Conservation (phyloP, 140 eudicot genomes). For the Bidens hawaiensis region DNA sequence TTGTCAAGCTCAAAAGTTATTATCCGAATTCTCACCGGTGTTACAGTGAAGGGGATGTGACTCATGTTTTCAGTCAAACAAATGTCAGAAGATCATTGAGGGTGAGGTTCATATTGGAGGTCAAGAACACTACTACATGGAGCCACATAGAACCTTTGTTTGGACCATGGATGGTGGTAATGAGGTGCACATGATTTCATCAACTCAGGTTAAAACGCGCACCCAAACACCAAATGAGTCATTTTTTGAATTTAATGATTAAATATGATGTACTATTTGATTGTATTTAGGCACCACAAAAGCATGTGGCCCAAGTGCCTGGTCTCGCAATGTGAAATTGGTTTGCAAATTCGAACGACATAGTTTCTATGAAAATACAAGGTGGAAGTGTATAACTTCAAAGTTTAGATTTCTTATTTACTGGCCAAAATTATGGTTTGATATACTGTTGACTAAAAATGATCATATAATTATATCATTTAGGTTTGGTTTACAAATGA, state of each 20-base stretch:
- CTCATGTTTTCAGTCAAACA: constrained; percentile 57
- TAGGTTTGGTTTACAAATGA: constrained; percentile 89
- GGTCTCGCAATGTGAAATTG: constrained; percentile 97
- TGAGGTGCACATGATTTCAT: constrained; percentile 96
- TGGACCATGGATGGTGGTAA: constrained; percentile 95
- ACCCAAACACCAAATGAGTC: constrained; percentile 11
- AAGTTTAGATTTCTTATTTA: background rate
- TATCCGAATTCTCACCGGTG: constrained; percentile 59
- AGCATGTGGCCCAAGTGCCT: constrained; percentile 84
- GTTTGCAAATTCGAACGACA: constrained; percentile 95
- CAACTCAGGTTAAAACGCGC: constrained; percentile 99
- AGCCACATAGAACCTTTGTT: constrained; percentile 65
- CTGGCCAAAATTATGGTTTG: background rate
- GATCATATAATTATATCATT: constrained; percentile 2
- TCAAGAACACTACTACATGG: constrained; percentile 95
- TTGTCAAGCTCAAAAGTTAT: constrained; percentile 54
- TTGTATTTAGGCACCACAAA: constrained; percentile 78
- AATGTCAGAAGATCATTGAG: constrained; percentile 81
- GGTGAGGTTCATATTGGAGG: constrained; percentile 90
- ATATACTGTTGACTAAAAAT: background rate
- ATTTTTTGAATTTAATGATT: no score
- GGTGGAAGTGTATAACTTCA: constrained; percentile 51
- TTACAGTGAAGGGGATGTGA: constrained; percentile 69
- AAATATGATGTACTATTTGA: no score
- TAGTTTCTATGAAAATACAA: constrained; percentile 96